Percentiles rank a stretch among this genome's conserved stretches.
These are phyloP conservation scores for Lavandula angustifolia DNA, from an alignment of 257 asterid genomes.

Conservation along the genomic window DNA sequence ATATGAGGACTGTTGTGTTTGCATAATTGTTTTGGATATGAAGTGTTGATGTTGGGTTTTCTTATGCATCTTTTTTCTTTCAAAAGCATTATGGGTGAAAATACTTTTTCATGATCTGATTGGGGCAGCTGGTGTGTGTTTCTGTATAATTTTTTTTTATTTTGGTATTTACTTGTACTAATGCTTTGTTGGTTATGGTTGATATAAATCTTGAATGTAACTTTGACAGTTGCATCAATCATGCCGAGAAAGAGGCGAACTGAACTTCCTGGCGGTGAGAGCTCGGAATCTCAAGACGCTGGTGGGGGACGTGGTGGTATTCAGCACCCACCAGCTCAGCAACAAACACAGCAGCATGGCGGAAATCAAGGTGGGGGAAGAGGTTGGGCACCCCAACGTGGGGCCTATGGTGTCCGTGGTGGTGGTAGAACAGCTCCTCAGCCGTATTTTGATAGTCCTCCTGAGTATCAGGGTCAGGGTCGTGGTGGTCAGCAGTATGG, in stretches of 20 bases:
- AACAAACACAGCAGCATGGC: slow-evolving; percentile 44
- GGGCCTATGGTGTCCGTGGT: slow-evolving; percentile 57
- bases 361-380: slow-evolving; percentile 53
- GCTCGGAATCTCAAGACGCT: slow-evolving; percentile 57
- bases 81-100: background rate
- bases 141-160: background rate
- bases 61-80: background rate
- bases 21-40: background rate
- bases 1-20: background rate
- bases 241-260: slow-evolving; percentile 87
- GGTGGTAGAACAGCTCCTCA: slow-evolving; percentile 40
- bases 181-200: slow-evolving; percentile 16
- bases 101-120: background rate
- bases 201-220: slow-evolving; percentile 18
- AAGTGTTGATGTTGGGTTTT: background rate
- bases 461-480: slow-evolving; percentile 37
- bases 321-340: slow-evolving; percentile 57
- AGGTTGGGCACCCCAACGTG: slow-evolving; percentile 52
- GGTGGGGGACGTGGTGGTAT: slow-evolving; percentile 56
- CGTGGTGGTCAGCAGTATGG: slow-evolving; percentile 56
- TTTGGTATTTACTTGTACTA: background rate
- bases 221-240: slow-evolving; percentile 29
- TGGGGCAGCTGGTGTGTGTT: background rate
- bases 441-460: slow-evolving; percentile 32
- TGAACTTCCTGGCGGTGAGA: slow-evolving; percentile 64